Evolutionary conservation across 345 rosid species (phyloP).

Genomic region (Noccaea caerulescens): DNA sequence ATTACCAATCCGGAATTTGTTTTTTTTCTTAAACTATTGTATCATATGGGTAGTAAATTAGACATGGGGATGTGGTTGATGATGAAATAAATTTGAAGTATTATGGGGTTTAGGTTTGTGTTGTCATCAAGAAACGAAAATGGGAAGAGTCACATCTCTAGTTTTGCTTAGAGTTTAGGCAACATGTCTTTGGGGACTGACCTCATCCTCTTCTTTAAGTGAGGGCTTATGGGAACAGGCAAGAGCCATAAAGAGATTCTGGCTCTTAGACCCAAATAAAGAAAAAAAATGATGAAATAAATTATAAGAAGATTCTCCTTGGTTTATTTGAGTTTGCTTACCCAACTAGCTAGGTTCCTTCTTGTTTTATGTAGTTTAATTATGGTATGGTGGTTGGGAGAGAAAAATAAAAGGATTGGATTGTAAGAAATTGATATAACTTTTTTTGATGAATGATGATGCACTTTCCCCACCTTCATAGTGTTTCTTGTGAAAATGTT

Average conservation of each 20-base stretch:
- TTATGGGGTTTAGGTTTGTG: conserved; percentile 33
- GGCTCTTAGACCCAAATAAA: conserved; percentile 27
- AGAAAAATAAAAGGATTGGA: conserved; percentile 14
- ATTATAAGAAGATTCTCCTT: conserved; percentile 17
- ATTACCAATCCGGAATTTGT: not conserved
- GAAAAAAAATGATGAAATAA: conserved; percentile 16
- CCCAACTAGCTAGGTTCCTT: conserved; percentile 36
- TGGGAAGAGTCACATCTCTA: conserved; percentile 37
- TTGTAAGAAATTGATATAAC: conserved; percentile 27
- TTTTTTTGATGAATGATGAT: conserved; percentile 38
- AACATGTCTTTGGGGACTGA: conserved; percentile 37
- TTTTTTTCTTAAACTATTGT: not conserved
- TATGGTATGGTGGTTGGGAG: conserved; percentile 47
- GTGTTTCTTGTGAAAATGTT: conserved; percentile 35
- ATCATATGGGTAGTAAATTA: conserved; percentile 21
- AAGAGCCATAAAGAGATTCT: conserved; percentile 39
- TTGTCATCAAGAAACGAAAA: conserved; percentile 38
- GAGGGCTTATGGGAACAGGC: conserved; percentile 38
- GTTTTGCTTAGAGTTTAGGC: conserved; percentile 45
- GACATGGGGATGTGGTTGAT: conserved; percentile 16
- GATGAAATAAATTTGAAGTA: conserved; percentile 20
- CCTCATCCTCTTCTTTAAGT: conserved; percentile 36
- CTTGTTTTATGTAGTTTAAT: conserved; percentile 37
- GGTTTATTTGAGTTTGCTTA: conserved; percentile 40
- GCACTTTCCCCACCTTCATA: conserved; percentile 36